Evolutionary conservation across 257 asterid genomes (phyloP), one percentile per base, ranked within the genome.

Genomic region (Capsicum chinense): DNA sequence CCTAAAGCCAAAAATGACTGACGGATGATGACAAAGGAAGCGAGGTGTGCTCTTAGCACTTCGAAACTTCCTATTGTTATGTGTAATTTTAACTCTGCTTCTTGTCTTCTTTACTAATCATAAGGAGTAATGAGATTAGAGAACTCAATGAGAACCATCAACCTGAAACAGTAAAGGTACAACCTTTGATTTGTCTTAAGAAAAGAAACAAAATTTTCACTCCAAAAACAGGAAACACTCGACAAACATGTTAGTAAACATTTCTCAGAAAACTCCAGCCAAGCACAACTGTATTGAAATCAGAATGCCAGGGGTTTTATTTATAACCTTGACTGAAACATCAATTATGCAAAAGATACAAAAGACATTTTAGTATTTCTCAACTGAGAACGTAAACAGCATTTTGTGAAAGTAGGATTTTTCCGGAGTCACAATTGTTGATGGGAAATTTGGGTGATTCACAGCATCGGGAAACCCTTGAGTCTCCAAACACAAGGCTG

Each of bases 381-480:
- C 16, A n/a, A 80, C 14, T 39, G 70, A 54, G 56, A 80, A 80
- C n/a, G 59, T 80, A 80, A 39, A 52, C 63, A 64, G 67, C 85
- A 83, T 48, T 52, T 21, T 35, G 76, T 83, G 85, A 11, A 9
- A 56, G 39, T 83, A 83, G 16, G 81, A 14, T 13, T 39, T 54
- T 19, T 50, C 48, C 13, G 58, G 44, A 69, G 81, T 56, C n/a
- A 83, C 69, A 83, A 83, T 90, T 86, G 84, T 88, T 0, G 97
- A 91, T 0, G 99, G 97, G 60, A 95, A 95, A 58, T 83, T 90
- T 0, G 94, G 95, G 37, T 91, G 98, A 88, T 95, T 95, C 19
- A 94, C 98, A 0, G 99, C 84, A 57, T 95, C 97, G 0, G 98
- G 98, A 78, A 95, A 95, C 0, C 97, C 99, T 63, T 94, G 99